Evolutionary conservation across 2,329 filamentous ascomycete species (phyloP).

Genomic region (Fusarium praegraminearum): DNA sequence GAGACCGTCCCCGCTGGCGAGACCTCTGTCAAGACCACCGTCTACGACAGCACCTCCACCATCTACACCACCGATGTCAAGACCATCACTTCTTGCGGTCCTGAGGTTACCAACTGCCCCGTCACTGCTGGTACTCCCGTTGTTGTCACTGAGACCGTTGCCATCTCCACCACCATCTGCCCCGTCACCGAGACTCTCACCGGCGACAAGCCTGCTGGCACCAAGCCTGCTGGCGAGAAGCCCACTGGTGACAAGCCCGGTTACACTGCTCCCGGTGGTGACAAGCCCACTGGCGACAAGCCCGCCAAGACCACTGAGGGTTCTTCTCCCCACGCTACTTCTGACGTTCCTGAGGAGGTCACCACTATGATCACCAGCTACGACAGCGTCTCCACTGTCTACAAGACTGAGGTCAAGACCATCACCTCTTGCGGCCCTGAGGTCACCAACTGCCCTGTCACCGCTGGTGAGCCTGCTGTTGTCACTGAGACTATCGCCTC

Average conservation of each 20-base stretch:
- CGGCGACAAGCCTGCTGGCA: slow-evolving; percentile 26
- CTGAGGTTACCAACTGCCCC: slow-evolving; percentile 64
- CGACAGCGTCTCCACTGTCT: slow-evolving; percentile 31
- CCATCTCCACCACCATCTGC: slow-evolving; percentile 71
- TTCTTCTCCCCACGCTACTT: slow-evolving; percentile 42
- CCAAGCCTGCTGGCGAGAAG: slow-evolving; percentile 28
- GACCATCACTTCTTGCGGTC: slow-evolving; percentile 64
- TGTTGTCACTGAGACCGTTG: slow-evolving; percentile 65
- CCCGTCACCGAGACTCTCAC: slow-evolving; percentile 66
- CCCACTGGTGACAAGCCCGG: slow-evolving; percentile 25
- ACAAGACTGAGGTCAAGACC: slow-evolving; percentile 37
- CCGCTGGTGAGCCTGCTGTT: slow-evolving; percentile 41
- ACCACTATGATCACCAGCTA: slow-evolving; percentile 37
- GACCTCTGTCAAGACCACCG: slow-evolving; percentile 49
- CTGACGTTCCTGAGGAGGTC: slow-evolving; percentile 40
- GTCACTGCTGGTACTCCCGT: slow-evolving; percentile 58
- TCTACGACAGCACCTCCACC: slow-evolving; percentile 61
- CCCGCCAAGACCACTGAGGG: slow-evolving; percentile 35
- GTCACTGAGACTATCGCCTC: slow-evolving; percentile 45
- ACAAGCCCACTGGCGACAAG: slow-evolving; percentile 32
- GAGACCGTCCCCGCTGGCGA: slow-evolving; percentile 25
- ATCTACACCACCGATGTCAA: slow-evolving; percentile 63
- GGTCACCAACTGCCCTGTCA: slow-evolving; percentile 62
- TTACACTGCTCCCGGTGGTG: slow-evolving; percentile 17
- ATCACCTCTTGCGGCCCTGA: slow-evolving; percentile 47